These are phyloP conservation scores for Fusarium sp. DNA, from an alignment of 2,329 filamentous ascomycete genomes.

Conservation along the genomic window DNA sequence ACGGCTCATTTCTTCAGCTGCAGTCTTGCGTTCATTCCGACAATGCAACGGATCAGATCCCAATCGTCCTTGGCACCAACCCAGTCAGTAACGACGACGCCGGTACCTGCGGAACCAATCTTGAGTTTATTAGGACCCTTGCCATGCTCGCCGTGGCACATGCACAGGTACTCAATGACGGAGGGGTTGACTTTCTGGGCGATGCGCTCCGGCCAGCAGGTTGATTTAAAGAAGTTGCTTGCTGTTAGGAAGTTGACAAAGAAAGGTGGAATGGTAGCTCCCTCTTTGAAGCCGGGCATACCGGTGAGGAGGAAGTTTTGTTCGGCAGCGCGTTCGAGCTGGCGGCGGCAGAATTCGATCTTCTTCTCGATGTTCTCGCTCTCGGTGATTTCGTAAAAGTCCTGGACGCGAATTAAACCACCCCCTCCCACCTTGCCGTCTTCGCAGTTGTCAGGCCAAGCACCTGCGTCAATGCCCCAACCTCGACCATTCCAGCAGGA, in stretches of 20 bases:
- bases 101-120: slow-evolving; percentile 82
- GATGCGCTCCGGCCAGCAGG: slow-evolving; percentile 94
- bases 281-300: slow-evolving; percentile 48
- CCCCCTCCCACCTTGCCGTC: slow-evolving; percentile 80
- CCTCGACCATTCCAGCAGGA: slow-evolving; percentile 66
- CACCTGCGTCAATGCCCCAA: slow-evolving; percentile 73
- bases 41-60: slow-evolving; percentile 88
- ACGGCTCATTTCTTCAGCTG: slow-evolving; percentile 61
- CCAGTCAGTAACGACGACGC: slow-evolving; percentile 94
- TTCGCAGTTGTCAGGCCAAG: slow-evolving; percentile 91
- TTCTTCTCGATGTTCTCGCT: slow-evolving; percentile 84
- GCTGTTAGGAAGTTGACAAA: slow-evolving; percentile 93
- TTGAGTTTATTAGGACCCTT: slow-evolving; percentile 65
- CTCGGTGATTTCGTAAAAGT: slow-evolving; percentile 91
- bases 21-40: slow-evolving; percentile 88
- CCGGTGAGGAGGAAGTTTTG: slow-evolving; percentile 63
- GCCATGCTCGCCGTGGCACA: slow-evolving; percentile 67
- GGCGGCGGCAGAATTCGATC: slow-evolving; percentile 79
- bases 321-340: slow-evolving; percentile 80
- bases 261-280: slow-evolving; percentile 69
- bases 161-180: slow-evolving; percentile 74
- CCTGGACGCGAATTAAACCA: slow-evolving; percentile 87
- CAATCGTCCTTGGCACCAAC: slow-evolving; percentile 90
- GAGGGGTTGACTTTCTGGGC: slow-evolving; percentile 90
- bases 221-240: slow-evolving; percentile 93